Evolutionary conservation across 768 basidiomycete species (phyloP), one percentile per base, ranked within the genome.

Genomic region (Cyclocybe aegerita): DNA sequence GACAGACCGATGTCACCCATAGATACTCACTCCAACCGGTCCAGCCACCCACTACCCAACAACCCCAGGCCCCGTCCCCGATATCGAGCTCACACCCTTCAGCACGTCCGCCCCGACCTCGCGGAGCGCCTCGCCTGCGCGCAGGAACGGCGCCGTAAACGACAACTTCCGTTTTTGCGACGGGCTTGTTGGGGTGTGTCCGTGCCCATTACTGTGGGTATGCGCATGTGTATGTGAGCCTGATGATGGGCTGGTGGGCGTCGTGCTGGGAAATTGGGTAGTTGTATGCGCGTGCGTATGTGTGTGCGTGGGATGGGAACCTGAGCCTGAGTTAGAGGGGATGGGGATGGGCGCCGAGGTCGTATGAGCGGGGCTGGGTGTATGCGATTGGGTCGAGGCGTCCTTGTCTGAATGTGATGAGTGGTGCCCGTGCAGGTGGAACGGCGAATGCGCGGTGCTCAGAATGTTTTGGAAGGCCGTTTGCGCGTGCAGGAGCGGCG

Each of bases 81-180:
- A 52, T 11, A 76, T 72, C 30, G 69, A 67, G 32, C 69, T 68
- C 3, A 79, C 76, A 1, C 78, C 74, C 43, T 71, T 76, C 30
- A 80, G 51, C 23, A 76, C 66, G 48, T 76, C 75, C 2, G 64
- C 65, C 15, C 68, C 49, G 16, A 53, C 65, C 3, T 57, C 63
- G 11, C 59, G 60, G n/a, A 67, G 48, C 8, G 55, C 62, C 34
- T 52, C 60, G 4, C 58, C 64, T 7, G 65, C 67, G 37, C 56
- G 61, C 10, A 66, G 46, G 31, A 70, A 67, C 9, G 67, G 62
- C n/a, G 60, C 44, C 8, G 67, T 66, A 45, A 72, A 68, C 9
- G 68, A 69, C 17, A 51, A 56, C 39, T 59, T 63, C 1, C 64
- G 55, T 47, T 55, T 54, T 42, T 56, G 49, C 17, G 42, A 44